These are phyloP conservation scores for Cyclocybe cylindracea DNA, from an alignment of 768 basidiomycete species.

Conservation along the genomic window DNA sequence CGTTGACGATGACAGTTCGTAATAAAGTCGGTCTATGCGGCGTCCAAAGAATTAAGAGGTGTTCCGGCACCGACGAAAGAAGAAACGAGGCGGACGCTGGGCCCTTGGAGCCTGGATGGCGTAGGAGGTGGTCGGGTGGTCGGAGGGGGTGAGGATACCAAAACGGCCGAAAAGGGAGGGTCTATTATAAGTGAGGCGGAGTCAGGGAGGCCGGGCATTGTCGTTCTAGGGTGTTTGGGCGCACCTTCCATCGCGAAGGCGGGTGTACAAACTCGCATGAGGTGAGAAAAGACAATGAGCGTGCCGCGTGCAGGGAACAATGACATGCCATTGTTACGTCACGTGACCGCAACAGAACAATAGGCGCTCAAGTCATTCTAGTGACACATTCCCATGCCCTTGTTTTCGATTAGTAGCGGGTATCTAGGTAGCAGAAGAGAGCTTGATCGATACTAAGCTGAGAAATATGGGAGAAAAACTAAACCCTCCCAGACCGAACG, in stretches of 20 bases:
- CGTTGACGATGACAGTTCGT: slow-evolving; percentile 7
- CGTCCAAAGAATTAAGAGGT: slow-evolving; percentile 16
- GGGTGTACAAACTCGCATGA: slow-evolving; percentile 14
- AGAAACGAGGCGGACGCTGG: slow-evolving; percentile 13
- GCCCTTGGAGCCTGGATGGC: slow-evolving; percentile 11
- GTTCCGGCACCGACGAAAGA: slow-evolving; percentile 32
- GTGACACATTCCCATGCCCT: background rate
- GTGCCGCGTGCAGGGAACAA: slow-evolving; percentile 5
- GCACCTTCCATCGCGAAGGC: slow-evolving; percentile 7
- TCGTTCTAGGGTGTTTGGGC: slow-evolving; percentile 9
- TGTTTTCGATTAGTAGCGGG: slow-evolving; percentile 1
- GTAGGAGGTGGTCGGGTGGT: slow-evolving; percentile 4
- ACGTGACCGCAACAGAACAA: slow-evolving; percentile 24
- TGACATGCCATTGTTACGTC: slow-evolving; percentile 7
- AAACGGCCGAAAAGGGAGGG: background rate
- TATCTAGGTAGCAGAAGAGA: slow-evolving; percentile 6
- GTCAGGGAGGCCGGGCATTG: background rate
- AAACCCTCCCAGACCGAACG: too few species aligned
- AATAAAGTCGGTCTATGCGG: background rate
- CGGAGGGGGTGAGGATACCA: slow-evolving; percentile 6
- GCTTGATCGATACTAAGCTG: too few species aligned
- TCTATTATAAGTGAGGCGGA: slow-evolving; percentile 9
- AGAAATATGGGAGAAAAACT: too few species aligned
- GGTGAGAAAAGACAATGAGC: slow-evolving; percentile 11
- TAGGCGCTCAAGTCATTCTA: slow-evolving; percentile 10